These are phyloP conservation scores for Saussurea involucrata DNA, from an alignment of 129 eudicot genomes.

Conservation along the genomic window DNA sequence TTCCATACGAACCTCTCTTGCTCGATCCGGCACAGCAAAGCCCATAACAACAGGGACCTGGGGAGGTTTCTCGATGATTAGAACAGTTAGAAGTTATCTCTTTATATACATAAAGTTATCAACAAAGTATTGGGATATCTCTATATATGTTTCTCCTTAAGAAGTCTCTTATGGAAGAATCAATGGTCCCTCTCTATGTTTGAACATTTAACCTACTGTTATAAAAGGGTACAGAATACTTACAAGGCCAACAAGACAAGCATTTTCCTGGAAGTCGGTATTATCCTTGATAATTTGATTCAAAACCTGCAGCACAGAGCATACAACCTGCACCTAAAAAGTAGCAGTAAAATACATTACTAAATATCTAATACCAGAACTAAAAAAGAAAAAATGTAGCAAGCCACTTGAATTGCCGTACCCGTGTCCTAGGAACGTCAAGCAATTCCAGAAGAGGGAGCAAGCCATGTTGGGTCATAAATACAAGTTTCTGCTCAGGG, in stretches of 20 bases:
- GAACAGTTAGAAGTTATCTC: neutral
- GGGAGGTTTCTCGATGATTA: constrained; percentile 6
- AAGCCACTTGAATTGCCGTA: constrained; percentile 32
- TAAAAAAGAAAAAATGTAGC: neutral
- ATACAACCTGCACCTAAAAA: constrained; percentile 61
- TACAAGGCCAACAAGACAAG: constrained; percentile 97
- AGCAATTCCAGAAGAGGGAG: constrained; percentile 92
- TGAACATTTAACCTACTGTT: constrained; percentile 11
- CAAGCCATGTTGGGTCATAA: constrained; percentile 88
- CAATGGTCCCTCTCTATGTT: neutral
- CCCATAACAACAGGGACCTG: constrained; percentile 91
- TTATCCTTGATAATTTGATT: constrained; percentile 86
- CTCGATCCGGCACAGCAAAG: constrained; percentile 89
- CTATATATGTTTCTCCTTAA: neutral
- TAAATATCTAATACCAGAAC: neutral
- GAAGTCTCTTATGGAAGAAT: neutral
- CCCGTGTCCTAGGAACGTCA: constrained; percentile 82
- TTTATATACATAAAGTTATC: neutral
- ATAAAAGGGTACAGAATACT: constrained; percentile 29
- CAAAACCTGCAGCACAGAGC: constrained; percentile 83
- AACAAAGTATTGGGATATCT: neutral
- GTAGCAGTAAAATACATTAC: constrained; percentile 12
- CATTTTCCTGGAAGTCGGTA: constrained; percentile 90
- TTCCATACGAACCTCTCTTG: constrained; percentile 95
- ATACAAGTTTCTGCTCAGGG: constrained; percentile 89